Conservation (phyloP, 1,284 basidiomycete genomes). For the Hemileia vastatrix region DNA sequence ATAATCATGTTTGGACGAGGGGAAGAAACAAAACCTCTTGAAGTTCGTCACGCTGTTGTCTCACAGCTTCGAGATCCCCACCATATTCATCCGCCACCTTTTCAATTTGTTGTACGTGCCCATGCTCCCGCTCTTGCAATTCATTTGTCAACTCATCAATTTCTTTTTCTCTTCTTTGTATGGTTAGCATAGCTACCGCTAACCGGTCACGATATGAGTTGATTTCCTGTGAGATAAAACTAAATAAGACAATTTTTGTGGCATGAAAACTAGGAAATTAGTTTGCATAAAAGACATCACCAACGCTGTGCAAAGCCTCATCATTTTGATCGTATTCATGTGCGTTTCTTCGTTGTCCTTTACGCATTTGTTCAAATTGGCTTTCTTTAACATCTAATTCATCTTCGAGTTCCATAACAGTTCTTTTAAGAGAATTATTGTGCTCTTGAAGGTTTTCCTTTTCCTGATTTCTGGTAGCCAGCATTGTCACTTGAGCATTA, state of each 20-base stretch:
- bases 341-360: slow-evolving; percentile 1
- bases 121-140: slow-evolving; percentile 34
- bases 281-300: too few relatives aligned
- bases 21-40: slow-evolving; percentile 34
- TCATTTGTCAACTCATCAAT: slow-evolving; percentile 46
- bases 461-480: slow-evolving; percentile 37
- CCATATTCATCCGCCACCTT: slow-evolving; percentile 45
- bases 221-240: slow-evolving; percentile 29
- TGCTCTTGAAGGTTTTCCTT: slow-evolving; percentile 37
- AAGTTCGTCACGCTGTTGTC: slow-evolving; percentile 44
- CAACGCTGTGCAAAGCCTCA: too few relatives aligned
- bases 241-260: not conserved
- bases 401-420: slow-evolving; percentile 44
- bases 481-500: slow-evolving; percentile 37
- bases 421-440: slow-evolving; percentile 35
- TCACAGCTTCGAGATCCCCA: slow-evolving; percentile 43
- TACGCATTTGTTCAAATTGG: slow-evolving; percentile 15
- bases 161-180: slow-evolving; percentile 45
- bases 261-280: too few relatives aligned
- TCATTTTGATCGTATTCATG: slow-evolving; percentile 1
- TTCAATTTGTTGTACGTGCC: slow-evolving; percentile 40
- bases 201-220: slow-evolving; percentile 46
- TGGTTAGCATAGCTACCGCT: slow-evolving; percentile 43
- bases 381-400: slow-evolving; percentile 30
- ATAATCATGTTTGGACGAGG: not conserved